Base-by-base conservation (phyloP, 306 rosid species). In the Begonia masoniana region DNA sequence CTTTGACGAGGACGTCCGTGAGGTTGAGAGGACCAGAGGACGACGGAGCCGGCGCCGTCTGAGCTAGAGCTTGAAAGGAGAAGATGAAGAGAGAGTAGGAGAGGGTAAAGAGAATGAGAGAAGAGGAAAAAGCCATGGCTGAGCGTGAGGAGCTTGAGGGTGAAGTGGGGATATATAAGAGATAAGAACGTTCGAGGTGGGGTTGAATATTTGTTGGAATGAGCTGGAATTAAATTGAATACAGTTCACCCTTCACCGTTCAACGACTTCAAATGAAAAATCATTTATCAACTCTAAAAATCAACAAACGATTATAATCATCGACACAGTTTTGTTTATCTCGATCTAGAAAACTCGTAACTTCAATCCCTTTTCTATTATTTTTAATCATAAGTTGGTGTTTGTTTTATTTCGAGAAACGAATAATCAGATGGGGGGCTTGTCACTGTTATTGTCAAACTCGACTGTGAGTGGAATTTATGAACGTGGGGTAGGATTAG, bases 11-110 rank as follows among this genome's bases (percentile, higher is more conserved):
- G 57, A 89, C 71, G 21, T 41, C 85, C 2, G 94, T 82, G 39
- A 89, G 54, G 83, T 89, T 78, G 8, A 72, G 17, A 0, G 76
- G 70, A 51, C 80, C 94, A 0, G 87, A 21, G 0, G 83, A 69
- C 2, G 77, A 51, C 0, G 95, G 82, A 1, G 84, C 82, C 0
- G 96, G 82, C 4, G 84, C 94, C 0, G 69, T 19, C 15, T 64
- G 31, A 7, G 65, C 7, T 43, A 78, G 95, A 43, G 82, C 91
- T 1, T 13, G 66, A 23, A 66, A 52, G 2, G 69, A 61, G 46
- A 55, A 55, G 12, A 58, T 12, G 43, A 76, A 26, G 62, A 74
- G 17, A 59, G 60, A 17, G 68, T 1, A 58, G 51, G 7, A 54
- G 52, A 10, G 51, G 63, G 73, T 36, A 7, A 79, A 51, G 39